A percentile compares a stretch with the other conserved stretches of the same genome.
phyloP scores from a whole-genome alignment of 352 stramenopile genomes.

The Phytophthora pluvialis region DNA sequence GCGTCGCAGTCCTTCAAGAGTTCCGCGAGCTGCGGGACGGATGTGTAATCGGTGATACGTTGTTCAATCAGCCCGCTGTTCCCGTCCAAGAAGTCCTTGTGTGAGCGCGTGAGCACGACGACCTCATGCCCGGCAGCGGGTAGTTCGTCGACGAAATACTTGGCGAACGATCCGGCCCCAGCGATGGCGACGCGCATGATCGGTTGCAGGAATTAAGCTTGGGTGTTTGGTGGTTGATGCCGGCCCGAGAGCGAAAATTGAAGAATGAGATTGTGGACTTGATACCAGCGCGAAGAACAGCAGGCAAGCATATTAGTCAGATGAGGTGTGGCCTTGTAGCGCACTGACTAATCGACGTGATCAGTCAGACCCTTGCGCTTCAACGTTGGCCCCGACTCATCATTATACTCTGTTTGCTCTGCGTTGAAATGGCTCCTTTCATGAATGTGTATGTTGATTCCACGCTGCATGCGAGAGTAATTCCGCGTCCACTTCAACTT shows the following conservation, averaged over 20 bases:
- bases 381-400: too few species aligned
- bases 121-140: constrained; percentile 35
- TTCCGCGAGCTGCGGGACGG: constrained; percentile 24
- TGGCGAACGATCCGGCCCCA: constrained; percentile 43
- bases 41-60: constrained; percentile 41
- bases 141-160: constrained; percentile 40
- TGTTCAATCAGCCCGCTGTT: constrained; percentile 40
- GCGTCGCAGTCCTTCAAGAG: constrained; percentile 40
- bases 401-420: too few species aligned
- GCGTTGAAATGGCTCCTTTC: too few species aligned
- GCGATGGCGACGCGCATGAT: constrained; percentile 48
- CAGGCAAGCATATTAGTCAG: too few species aligned
- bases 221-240: neutral
- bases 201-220: constrained; percentile 1
- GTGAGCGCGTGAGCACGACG: constrained; percentile 43
- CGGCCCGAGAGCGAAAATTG: constrained; percentile 15
- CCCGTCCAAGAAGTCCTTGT: constrained; percentile 45
- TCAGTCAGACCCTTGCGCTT: too few species aligned
- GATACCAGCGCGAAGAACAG: too few species aligned
- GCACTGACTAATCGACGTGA: too few species aligned
- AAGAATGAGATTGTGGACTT: constrained; percentile 15
- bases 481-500: too few species aligned
- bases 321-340: too few species aligned
- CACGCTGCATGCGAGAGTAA: too few species aligned
- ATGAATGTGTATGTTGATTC: too few species aligned